A percentile compares a stretch with the other conserved stretches of the same genome.
Evolutionary conservation across 495 filamentous ascomycete genomes (phyloP).

Genomic region (Schizothecium vesticola): DNA sequence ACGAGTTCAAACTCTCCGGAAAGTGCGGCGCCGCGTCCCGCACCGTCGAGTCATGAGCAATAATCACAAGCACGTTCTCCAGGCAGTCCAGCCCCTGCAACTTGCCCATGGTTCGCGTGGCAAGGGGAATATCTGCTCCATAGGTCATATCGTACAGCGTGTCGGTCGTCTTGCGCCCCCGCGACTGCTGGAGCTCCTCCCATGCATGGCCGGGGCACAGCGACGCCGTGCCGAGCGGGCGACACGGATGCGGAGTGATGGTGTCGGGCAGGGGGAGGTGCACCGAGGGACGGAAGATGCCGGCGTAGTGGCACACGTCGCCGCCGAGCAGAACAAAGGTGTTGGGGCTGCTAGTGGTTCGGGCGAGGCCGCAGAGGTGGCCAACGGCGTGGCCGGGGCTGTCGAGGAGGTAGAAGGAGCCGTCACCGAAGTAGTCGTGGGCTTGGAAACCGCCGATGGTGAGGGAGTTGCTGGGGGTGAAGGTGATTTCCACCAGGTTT

Average conservation of each 20-base stretch:
- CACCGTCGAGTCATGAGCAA: conserved; percentile 46
- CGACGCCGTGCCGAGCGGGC: conserved; percentile 6
- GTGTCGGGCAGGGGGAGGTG: conserved; percentile 36
- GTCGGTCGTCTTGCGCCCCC: conserved; percentile 19
- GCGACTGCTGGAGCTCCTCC: conserved; percentile 20
- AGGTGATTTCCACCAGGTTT: background rate
- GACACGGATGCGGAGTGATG: conserved; percentile 32
- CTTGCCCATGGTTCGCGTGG: conserved; percentile 35
- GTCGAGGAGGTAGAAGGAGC: conserved; percentile 50
- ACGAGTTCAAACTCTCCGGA: conserved; percentile 39
- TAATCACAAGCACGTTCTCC: conserved; percentile 45
- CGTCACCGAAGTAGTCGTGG: conserved; percentile 54
- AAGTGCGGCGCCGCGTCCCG: conserved; percentile 40
- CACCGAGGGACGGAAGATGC: conserved; percentile 43
- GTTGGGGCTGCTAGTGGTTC: conserved; percentile 33
- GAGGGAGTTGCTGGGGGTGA: conserved; percentile 5
- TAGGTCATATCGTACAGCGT: conserved; percentile 35
- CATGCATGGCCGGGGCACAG: conserved; percentile 23
- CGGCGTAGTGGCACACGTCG: conserved; percentile 48
- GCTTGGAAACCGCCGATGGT: conserved; percentile 44
- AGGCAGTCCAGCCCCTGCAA: conserved; percentile 42
- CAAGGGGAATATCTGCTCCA: conserved; percentile 23
- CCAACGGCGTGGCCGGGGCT: conserved; percentile 47
- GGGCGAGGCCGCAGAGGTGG: conserved; percentile 47
- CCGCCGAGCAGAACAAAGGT: conserved; percentile 51